Evolutionary conservation across 1,139 yeast species (phyloP).

Genomic region (Eremothecium gossypii): DNA sequence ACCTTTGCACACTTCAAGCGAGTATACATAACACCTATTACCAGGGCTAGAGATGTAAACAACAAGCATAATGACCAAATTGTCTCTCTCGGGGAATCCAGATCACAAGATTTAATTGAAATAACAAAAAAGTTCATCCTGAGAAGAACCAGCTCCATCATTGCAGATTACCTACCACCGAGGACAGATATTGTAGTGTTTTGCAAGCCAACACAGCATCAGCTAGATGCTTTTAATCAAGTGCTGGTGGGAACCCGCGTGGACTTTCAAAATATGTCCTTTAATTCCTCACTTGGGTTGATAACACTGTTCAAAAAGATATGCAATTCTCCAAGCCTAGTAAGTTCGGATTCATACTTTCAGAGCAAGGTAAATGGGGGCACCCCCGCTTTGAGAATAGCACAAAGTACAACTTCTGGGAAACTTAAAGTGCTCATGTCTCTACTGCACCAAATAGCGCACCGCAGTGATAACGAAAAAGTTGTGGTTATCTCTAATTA

Average conservation of each 20-base stretch:
- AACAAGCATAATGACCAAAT: slow-evolving; percentile 43
- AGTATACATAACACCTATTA: slow-evolving; percentile 60
- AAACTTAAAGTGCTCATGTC: slow-evolving; percentile 49
- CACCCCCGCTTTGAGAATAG: slow-evolving; percentile 16
- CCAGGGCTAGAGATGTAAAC: slow-evolving; percentile 62
- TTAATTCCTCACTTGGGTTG: slow-evolving; percentile 48
- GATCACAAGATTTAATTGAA: slow-evolving; percentile 51
- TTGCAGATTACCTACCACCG: slow-evolving; percentile 62
- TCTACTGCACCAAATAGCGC: slow-evolving; percentile 41
- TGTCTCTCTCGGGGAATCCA: slow-evolving; percentile 48
- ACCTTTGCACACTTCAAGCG: slow-evolving; percentile 53
- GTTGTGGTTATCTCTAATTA: slow-evolving; percentile 82
- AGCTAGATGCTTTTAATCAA: slow-evolving; percentile 44
- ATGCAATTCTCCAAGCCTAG: slow-evolving; percentile 70
- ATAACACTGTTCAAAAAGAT: slow-evolving; percentile 72
- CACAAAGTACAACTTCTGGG: slow-evolving; percentile 37
- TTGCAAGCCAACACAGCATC: slow-evolving; percentile 63
- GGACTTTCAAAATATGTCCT: slow-evolving; percentile 30
- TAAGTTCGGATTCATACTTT: slow-evolving; percentile 35
- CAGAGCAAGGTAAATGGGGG: slow-evolving; percentile 11
- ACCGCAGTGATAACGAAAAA: slow-evolving; percentile 47
- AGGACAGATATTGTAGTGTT: slow-evolving; percentile 73
- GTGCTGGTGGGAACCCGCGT: slow-evolving; percentile 36
- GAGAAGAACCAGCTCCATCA: slow-evolving; percentile 62
- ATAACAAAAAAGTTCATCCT: slow-evolving; percentile 61